phyloP scores from a whole-genome alignment of 805 yeast species.

The Candida silvicultrix region DNA sequence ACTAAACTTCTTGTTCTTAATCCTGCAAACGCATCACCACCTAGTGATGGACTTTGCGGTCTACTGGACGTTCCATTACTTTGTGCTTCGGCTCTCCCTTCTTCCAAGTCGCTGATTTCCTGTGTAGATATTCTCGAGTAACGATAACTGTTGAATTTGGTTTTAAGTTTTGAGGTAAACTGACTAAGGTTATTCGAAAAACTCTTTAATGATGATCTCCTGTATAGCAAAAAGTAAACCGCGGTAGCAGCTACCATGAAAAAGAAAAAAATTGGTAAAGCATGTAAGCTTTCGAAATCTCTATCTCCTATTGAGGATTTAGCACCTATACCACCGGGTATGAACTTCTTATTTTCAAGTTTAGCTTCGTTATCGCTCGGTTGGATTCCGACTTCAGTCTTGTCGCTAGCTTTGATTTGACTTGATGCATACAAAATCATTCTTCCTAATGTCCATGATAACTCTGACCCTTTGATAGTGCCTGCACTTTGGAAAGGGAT shows the following conservation, averaged over 20 bases:
- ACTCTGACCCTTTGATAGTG: constrained; percentile 73
- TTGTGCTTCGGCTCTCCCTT: neutral
- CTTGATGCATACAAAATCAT: constrained; percentile 79
- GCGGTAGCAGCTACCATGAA: neutral
- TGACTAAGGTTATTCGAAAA: neutral
- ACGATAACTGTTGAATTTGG: neutral
- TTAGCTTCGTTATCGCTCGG: constrained; percentile 4
- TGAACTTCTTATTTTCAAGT: constrained; percentile 12
- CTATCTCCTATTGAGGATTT: neutral
- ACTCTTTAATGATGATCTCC: neutral
- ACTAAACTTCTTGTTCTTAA: constrained; percentile 5
- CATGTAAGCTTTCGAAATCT: neutral
- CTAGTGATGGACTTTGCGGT: neutral
- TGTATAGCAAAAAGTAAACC: neutral
- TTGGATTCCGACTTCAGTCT: neutral
- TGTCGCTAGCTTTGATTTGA: constrained; percentile 33
- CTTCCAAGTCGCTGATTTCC: constrained; percentile 1
- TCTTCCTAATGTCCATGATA: constrained; percentile 94
- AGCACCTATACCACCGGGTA: neutral
- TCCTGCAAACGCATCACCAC: neutral
- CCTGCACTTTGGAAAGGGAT: constrained; percentile 80
- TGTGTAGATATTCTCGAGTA: constrained; percentile 1
- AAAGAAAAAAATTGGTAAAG: neutral
- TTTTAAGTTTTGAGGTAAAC: neutral
- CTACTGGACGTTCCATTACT: neutral